These are phyloP conservation scores for Ustilago bromivora DNA, from an alignment of 1,284 basidiomycete genomes.

Conservation along the genomic window DNA sequence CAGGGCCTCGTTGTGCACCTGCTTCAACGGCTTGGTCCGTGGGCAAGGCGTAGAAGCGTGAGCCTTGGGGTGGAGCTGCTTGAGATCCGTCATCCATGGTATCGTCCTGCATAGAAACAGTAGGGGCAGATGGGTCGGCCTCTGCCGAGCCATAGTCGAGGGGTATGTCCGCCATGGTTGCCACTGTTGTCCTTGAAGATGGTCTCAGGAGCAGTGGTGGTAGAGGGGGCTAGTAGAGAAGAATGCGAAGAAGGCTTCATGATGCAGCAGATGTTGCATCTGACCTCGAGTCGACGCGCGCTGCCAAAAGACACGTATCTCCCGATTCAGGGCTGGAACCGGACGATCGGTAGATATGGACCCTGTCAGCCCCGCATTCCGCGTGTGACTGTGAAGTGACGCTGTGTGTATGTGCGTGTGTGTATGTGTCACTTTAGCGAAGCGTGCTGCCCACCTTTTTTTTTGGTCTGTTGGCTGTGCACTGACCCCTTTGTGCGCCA, in stretches of 20 bases:
- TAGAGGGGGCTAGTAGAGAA: background rate
- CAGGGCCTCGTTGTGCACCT: constrained; percentile 49
- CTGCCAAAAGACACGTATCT: background rate
- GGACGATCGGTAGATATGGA: background rate
- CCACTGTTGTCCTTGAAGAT: background rate
- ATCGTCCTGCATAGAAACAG: constrained; percentile 27
- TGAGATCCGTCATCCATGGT: constrained; percentile 33
- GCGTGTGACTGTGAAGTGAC: background rate
- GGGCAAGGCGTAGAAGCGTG: constrained; percentile 55
- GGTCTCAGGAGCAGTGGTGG: background rate
- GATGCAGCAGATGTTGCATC: background rate
- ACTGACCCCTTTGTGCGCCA: background rate
- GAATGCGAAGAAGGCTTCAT: constrained; percentile 1
- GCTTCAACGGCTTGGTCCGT: constrained; percentile 53
- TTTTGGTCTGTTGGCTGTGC: constrained; percentile 1
- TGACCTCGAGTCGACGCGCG: background rate
- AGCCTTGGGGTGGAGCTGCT: background rate
- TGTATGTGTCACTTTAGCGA: background rate
- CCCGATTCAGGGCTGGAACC: background rate
- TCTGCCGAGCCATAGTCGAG: constrained; percentile 49
- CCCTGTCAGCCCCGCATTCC: background rate
- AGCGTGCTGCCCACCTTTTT: background rate
- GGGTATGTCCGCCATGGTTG: constrained; percentile 36
- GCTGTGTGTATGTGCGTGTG: background rate
- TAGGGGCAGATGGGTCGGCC: background rate